Conservation (phyloP, 2,329 filamentous ascomycete species). For the Penicillium sclerotiorum region DNA sequence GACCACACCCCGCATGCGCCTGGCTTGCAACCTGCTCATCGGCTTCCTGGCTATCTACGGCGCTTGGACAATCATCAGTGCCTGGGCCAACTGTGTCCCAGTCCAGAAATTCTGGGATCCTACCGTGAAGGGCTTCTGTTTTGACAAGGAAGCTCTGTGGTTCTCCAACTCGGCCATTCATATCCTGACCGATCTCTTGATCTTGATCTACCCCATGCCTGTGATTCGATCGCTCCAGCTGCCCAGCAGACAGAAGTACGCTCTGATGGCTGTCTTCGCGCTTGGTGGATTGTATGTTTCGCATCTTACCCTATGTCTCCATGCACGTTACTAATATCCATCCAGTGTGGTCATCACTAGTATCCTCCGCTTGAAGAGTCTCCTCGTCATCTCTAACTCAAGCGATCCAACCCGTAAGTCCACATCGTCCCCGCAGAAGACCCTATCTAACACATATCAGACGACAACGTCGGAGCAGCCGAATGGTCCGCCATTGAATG, state of each 20-base stretch:
- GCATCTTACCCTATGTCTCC: not conserved
- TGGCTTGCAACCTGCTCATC: constrained; percentile 38
- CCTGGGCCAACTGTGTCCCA: constrained; percentile 36
- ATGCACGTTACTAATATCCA: constrained; percentile 11
- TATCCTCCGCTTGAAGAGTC: constrained; percentile 36
- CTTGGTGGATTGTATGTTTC: constrained; percentile 47
- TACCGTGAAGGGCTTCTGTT: constrained; percentile 33
- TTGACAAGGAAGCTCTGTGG: constrained; percentile 46
- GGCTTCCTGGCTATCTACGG: constrained; percentile 35
- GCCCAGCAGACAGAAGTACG: constrained; percentile 42
- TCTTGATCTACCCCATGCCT: constrained; percentile 46
- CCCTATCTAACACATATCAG: constrained; percentile 11
- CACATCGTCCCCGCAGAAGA: not conserved
- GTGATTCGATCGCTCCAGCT: constrained; percentile 45
- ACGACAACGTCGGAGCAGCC: constrained; percentile 42
- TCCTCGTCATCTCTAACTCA: constrained; percentile 32
- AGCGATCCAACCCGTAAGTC: constrained; percentile 33
- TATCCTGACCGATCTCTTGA: constrained; percentile 46
- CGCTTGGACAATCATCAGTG: constrained; percentile 34
- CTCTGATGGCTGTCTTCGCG: constrained; percentile 45
- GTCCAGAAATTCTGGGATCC: constrained; percentile 34
- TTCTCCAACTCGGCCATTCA: constrained; percentile 48
- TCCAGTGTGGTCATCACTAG: constrained; percentile 44
- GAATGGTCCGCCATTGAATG: constrained; percentile 48
- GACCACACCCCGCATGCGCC: constrained; percentile 32